Base-by-base conservation (phyloP, 1,139 yeast genomes). In the Debaryomyces coudertii region DNA sequence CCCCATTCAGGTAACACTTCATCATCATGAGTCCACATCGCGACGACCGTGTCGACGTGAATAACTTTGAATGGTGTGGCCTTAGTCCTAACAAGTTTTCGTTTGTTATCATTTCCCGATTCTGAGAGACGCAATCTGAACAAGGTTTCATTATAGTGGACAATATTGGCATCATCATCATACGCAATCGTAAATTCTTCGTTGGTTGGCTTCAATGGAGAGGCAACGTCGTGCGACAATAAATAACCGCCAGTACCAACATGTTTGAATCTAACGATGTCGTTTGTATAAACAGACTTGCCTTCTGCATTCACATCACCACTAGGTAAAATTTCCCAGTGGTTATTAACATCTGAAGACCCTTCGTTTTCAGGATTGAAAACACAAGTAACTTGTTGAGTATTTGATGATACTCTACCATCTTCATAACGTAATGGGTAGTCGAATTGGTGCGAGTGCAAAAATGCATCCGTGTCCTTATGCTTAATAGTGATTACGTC, bases 401-500 rank as follows among this genome's bases (percentile, higher is more conserved):
- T 93, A 64, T 89, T 88, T 8, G 98, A 90, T 1, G 98, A 92
- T 44, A 93, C 77, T 69, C 99, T 85, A 9, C 99, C 99, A 63
- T 93, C 98, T 46, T 90, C 97, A 63, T 93, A 93, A 63, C 97
- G 84, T 58, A 90, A 73, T 31, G 99, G 99, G 64, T 93, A 93
- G 11, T 56, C 63, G 40, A 66, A 67, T 29, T 71, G 77, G 60
- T 90, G 97, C 0, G 99, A 93, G 64, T 93, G 97, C 58, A 93
- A 77, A 46, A 79, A 77, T 11, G 89, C 83, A 2, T 76, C 81
- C 3, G 96, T 89, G 40, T 81, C 87, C 60, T 83, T 85, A 65
- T 90, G 96, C 57, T 79, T 80, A 49, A 93, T 64, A 15, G 96
- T 89, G 45, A 93, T 68, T 18, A 79, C 68, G 65, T 93, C 99